phyloP scores from a whole-genome alignment of 768 basidiomycete species.

The Rhodotorula taiwanensis region DNA sequence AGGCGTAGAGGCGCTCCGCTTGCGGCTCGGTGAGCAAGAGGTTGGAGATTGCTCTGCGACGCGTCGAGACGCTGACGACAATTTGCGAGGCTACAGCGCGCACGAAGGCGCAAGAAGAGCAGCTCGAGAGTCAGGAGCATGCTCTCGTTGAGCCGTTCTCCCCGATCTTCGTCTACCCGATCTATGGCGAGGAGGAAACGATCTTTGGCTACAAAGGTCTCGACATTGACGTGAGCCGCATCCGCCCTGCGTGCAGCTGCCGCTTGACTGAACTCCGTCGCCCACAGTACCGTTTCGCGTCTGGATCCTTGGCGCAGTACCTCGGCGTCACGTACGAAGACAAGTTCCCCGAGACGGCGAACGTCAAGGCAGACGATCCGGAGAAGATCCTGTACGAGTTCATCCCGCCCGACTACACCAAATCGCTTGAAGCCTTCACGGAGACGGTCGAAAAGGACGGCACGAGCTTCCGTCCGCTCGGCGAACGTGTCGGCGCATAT shows the following conservation, averaged over 20 bases:
- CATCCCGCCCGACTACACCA: constrained; percentile 71
- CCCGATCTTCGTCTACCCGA: constrained; percentile 91
- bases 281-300: constrained; percentile 69
- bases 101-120: constrained; percentile 59
- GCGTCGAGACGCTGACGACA: constrained; percentile 20
- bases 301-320: constrained; percentile 73
- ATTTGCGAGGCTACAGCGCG: constrained; percentile 53
- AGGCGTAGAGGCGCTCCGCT: constrained; percentile 66
- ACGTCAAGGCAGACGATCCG: constrained; percentile 75
- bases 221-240: constrained; percentile 62
- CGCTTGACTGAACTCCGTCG: neutral
- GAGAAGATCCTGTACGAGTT: constrained; percentile 67
- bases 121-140: constrained; percentile 54
- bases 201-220: constrained; percentile 89
- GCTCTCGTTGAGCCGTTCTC: constrained; percentile 58
- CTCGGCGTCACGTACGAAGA: constrained; percentile 62
- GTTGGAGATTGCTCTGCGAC: neutral
- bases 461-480: constrained; percentile 65
- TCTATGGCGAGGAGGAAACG: constrained; percentile 92
- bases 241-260: neutral
- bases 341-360: constrained; percentile 55
- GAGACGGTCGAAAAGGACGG: constrained; percentile 70
- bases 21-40: constrained; percentile 61
- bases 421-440: constrained; percentile 60
- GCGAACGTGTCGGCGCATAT: constrained; percentile 70